Base-by-base conservation (phyloP, 345 rosid species). In the Linum trigynum region DNA sequence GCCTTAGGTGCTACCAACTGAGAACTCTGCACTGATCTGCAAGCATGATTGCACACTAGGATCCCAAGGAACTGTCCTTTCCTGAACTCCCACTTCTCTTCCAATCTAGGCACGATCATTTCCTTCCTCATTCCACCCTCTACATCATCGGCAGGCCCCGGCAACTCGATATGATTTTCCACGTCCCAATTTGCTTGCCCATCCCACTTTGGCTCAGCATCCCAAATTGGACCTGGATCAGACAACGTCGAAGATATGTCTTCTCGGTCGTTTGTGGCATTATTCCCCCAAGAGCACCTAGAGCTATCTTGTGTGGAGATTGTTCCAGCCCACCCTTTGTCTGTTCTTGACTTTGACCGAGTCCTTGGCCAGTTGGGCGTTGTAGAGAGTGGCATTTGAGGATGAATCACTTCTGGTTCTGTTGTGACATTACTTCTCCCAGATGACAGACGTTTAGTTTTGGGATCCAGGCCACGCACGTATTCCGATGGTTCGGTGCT, bases 141-240 rank as follows among this genome's bases (percentile, higher is more conserved):
- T 56, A 76, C 65, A 75, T 86, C 91, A 67, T 85, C 96, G 1
- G 85, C 71, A 39, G 91, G 95, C 38, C 95, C 92, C 2, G 92
- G 97, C 72, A 94, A 83, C 78, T 88, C 92, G 60, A 94, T 90
- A 14, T 90, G 85, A 69, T 86, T 85, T 69, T 90, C 95, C 40
- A 74, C 80, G 67, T 82, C 95, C 96, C 97, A 94, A 65, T 81
- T 78, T 68, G 88, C 81, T 56, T 88, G 96, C 4, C 76, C 11
- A 71, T 90, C 97, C 99, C 99, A 88, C 78, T 82, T 94, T 17
- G 99, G 99, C 73, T 83, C 99, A 38, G 96, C 78, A 77, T 94
- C 99, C 99, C 99, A 94, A 59, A 94, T 94, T 7, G 99, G 96
- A 79, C 99, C 97, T 23, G 97, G 99, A 77, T 90, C 96, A 50